phyloP scores from a whole-genome alignment of 2,329 filamentous ascomycete genomes.

The Keithomyces neogunnii region DNA sequence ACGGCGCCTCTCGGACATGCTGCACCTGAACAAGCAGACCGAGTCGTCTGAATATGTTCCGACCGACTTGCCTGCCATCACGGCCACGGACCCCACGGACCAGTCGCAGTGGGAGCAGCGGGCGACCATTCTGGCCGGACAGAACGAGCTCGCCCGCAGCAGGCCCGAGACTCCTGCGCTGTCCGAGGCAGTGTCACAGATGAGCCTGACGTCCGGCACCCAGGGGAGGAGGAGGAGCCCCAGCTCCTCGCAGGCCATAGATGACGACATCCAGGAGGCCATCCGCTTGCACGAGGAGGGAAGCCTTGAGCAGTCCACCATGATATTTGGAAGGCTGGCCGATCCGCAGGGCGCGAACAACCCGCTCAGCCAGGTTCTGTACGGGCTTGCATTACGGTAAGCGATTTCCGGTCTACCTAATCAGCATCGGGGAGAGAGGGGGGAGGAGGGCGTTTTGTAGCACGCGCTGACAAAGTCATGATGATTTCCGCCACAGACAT shows the following conservation, averaged over 20 bases:
- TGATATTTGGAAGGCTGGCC: constrained; percentile 75
- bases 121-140: constrained; percentile 76
- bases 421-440: not conserved
- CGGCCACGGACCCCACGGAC: constrained; percentile 33
- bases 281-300: constrained; percentile 87
- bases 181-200: constrained; percentile 17
- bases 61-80: constrained; percentile 67
- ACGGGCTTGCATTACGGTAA: constrained; percentile 81
- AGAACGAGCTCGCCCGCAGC: constrained; percentile 41
- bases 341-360: constrained; percentile 82
- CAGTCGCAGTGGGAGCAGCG: constrained; percentile 87
- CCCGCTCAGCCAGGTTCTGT: constrained; percentile 89
- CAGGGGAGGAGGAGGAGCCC: not conserved
- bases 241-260: constrained; percentile 41
- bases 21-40: constrained; percentile 54
- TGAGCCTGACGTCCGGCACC: constrained; percentile 16
- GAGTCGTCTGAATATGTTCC: constrained; percentile 68
- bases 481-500: constrained; percentile 48
- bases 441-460: too few species aligned
- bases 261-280: constrained; percentile 83
- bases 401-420: constrained; percentile 20
- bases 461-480: not conserved
- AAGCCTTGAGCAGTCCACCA: constrained; percentile 69
- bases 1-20: constrained; percentile 57
- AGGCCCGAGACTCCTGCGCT: constrained; percentile 29